Evolutionary conservation across 2,329 filamentous ascomycete genomes (phyloP).

Genomic region (Myriangium duriaei): DNA sequence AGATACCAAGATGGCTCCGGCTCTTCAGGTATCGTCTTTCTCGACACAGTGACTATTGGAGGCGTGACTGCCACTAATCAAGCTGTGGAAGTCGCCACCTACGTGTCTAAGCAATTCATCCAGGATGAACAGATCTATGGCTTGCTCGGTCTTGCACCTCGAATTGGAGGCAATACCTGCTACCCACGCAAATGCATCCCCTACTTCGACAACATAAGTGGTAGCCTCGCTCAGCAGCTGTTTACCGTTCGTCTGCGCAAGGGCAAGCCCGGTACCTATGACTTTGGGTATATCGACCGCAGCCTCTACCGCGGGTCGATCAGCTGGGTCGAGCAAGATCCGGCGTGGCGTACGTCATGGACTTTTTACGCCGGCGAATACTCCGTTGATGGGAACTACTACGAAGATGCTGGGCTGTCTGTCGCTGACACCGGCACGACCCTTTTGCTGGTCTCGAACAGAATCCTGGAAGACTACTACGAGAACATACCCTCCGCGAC

Average conservation of each 20-base stretch:
- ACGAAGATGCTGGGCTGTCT: slow-evolving; percentile 35
- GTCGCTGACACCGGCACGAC: slow-evolving; percentile 48
- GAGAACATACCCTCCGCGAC: slow-evolving; percentile 30
- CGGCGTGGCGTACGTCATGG: too few relatives aligned
- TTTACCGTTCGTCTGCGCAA: slow-evolving; percentile 59
- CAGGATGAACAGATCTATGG: slow-evolving; percentile 51
- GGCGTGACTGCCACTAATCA: slow-evolving; percentile 49
- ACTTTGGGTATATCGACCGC: slow-evolving; percentile 59
- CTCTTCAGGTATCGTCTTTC: slow-evolving; percentile 52
- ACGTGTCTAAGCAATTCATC: slow-evolving; percentile 45
- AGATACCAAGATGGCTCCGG: slow-evolving; percentile 55
- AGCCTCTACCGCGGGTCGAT: slow-evolving; percentile 51
- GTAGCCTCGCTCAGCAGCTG: slow-evolving; percentile 50
- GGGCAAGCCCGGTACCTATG: slow-evolving; percentile 50
- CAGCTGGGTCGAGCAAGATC: slow-evolving; percentile 51
- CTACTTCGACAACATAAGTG: slow-evolving; percentile 59
- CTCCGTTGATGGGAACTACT: slow-evolving; percentile 39
- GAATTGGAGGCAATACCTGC: slow-evolving; percentile 52
- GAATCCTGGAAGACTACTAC: slow-evolving; percentile 34
- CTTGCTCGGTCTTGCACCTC: slow-evolving; percentile 57
- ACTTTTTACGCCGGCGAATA: too few relatives aligned
- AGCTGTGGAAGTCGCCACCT: slow-evolving; percentile 53
- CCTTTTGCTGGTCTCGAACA: slow-evolving; percentile 46
- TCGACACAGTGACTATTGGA: slow-evolving; percentile 55
- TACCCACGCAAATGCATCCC: slow-evolving; percentile 52